These are phyloP conservation scores for Bruguiera parviflora DNA, from an alignment of 345 rosid species.

Conservation along the genomic window DNA sequence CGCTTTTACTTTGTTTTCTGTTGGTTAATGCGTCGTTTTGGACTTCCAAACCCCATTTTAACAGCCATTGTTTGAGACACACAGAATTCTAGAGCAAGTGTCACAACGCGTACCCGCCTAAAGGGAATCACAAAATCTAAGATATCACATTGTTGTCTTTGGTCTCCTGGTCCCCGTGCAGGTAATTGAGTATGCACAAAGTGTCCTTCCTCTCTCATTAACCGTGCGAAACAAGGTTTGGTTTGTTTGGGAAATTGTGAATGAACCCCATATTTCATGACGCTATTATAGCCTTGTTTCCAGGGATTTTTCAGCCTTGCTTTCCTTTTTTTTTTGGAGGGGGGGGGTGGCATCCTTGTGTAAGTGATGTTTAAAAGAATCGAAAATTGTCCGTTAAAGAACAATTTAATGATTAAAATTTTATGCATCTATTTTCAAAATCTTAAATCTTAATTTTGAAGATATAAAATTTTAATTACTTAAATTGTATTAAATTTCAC, in stretches of 20 bases:
- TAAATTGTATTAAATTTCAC: no score
- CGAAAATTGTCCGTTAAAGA: no score
- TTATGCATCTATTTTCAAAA: no score
- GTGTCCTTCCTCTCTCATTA: not conserved
- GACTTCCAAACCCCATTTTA: conserved; percentile 29
- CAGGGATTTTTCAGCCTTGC: not conserved
- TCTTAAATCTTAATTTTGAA: no score
- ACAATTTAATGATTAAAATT: no score
- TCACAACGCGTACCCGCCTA: conserved; percentile 7
- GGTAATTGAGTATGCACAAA: conserved; percentile 4
- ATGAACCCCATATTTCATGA: not conserved
- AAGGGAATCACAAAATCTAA: not conserved
- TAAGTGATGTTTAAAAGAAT: no score
- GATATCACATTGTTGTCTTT: conserved; percentile 4
- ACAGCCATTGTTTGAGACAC: conserved; percentile 20
- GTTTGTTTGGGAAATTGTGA: not conserved
- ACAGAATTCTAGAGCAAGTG: conserved; percentile 23
- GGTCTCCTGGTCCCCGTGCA: not conserved
- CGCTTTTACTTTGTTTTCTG: not conserved
- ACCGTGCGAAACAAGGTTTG: not conserved
- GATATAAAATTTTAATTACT: no score
- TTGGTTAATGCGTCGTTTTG: conserved; percentile 38
- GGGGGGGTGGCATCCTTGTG: no score
- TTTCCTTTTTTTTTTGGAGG: no score
- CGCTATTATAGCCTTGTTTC: not conserved